Conservation (phyloP, 2,329 filamentous ascomycete genomes). For the Trichophyton schoenleinii region DNA sequence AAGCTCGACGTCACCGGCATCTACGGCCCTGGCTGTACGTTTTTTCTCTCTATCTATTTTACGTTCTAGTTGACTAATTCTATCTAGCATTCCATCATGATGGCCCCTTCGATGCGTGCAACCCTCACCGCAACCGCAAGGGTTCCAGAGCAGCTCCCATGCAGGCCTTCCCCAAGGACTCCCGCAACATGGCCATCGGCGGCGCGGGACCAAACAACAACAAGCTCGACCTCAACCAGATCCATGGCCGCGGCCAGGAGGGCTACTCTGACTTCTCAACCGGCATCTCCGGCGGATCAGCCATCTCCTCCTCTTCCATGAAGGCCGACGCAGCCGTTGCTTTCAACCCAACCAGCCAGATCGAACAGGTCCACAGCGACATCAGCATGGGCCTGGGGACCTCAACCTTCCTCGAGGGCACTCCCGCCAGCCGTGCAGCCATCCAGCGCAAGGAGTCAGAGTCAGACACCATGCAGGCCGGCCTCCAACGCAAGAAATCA, state of each 20-base stretch:
- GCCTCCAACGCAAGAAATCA: conserved; percentile 82
- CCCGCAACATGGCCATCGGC: conserved; percentile 81
- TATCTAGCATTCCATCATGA: conserved; percentile 98
- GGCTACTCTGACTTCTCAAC: conserved; percentile 69
- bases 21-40: conserved; percentile 71
- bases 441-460: conserved; percentile 66
- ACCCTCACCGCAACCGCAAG: conserved; percentile 82
- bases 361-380: conserved; percentile 68
- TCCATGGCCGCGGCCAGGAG: conserved; percentile 76
- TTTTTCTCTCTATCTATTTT: neutral
- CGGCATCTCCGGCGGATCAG: conserved; percentile 46
- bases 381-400: conserved; percentile 68
- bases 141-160: conserved; percentile 76
- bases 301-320: conserved; percentile 52
- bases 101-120: conserved; percentile 91
- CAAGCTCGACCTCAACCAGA: conserved; percentile 71
- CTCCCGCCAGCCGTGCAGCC: conserved; percentile 68
- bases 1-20: conserved; percentile 93
- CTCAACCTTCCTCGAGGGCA: conserved; percentile 89
- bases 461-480: conserved; percentile 45
- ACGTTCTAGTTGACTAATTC: no score
- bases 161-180: conserved; percentile 89
- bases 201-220: conserved; percentile 74
- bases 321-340: conserved; percentile 27
- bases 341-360: conserved; percentile 56